These are phyloP conservation scores for Scolecobasidium constrictum DNA, from an alignment of 2,329 filamentous ascomycete species.

Conservation along the genomic window DNA sequence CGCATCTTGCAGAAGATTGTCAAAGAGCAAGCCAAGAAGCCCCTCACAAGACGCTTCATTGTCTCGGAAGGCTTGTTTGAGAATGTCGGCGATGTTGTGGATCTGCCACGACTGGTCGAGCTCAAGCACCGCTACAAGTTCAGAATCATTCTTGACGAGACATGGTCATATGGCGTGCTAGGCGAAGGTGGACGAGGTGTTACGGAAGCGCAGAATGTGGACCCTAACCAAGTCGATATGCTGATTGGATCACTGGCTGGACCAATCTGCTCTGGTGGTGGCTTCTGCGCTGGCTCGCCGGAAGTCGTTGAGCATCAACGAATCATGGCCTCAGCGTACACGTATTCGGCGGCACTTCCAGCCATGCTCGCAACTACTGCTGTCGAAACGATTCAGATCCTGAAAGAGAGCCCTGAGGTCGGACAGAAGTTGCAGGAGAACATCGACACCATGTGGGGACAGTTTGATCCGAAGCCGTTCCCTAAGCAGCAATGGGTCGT, in stretches of 20 bases:
- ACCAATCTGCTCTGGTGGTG: constrained; percentile 81
- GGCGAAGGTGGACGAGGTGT: constrained; percentile 84
- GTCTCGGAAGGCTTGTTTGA: constrained; percentile 95
- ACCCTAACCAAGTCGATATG: constrained; percentile 90
- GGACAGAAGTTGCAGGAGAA: constrained; percentile 72
- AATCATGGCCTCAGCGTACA: constrained; percentile 84
- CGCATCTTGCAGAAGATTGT: constrained; percentile 72
- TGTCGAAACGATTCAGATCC: constrained; percentile 75
- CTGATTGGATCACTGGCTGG: constrained; percentile 88
- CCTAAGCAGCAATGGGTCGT: constrained; percentile 87
- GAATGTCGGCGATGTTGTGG: constrained; percentile 70
- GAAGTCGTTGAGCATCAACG: constrained; percentile 96
- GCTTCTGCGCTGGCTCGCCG: constrained; percentile 84
- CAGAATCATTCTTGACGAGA: constrained; percentile 93
- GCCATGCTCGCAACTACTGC: constrained; percentile 72
- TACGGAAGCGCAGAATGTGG: constrained; percentile 94
- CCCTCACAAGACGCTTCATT: constrained; percentile 84
- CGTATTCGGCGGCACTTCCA: constrained; percentile 87
- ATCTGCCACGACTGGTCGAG: constrained; percentile 83
- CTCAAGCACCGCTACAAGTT: constrained; percentile 97
- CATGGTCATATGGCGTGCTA: constrained; percentile 91
- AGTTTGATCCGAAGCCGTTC: constrained; percentile 85
- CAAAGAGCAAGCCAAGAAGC: constrained; percentile 80
- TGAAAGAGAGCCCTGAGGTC: constrained; percentile 80
- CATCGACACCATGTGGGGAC: constrained; percentile 71